Conservation (phyloP, 345 rosid species). For the Abelmoschus esculentus region DNA sequence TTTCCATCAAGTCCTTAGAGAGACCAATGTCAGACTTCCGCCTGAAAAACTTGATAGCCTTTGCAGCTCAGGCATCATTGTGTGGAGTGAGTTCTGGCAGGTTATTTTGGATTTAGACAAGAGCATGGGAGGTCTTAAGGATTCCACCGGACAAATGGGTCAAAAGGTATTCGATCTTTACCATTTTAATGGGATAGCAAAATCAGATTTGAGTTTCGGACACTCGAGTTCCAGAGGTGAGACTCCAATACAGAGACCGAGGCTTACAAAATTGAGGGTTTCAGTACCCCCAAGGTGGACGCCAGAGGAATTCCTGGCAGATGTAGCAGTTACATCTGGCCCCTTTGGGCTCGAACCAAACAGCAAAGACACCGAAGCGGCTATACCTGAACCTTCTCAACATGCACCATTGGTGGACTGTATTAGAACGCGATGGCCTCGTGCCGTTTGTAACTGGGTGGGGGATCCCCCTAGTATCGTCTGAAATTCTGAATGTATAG, state of each 20-base stretch:
- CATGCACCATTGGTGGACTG: conserved; percentile 97
- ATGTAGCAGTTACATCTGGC: conserved; percentile 38
- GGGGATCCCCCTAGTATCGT: conserved; percentile 99
- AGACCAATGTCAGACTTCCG: conserved; percentile 56
- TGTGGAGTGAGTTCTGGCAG: conserved; percentile 99
- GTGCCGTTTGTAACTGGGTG: conserved; percentile 81
- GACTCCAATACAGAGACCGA: conserved; percentile 73
- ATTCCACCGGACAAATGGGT: conserved; percentile 89
- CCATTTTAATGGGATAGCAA: conserved; percentile 98
- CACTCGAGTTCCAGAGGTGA: conserved; percentile 44
- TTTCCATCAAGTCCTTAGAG: conserved; percentile 76
- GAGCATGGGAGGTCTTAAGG: conserved; percentile 76
- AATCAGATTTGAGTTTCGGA: conserved; percentile 75
- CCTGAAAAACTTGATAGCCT: conserved; percentile 62
- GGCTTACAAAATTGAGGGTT: conserved; percentile 81
- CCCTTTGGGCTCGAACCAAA: conserved; percentile 28
- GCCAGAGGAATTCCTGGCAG: conserved; percentile 86
- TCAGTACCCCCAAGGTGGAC: conserved; percentile 99
- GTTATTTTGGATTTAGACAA: conserved; percentile 72
- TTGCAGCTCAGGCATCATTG: conserved; percentile 71
- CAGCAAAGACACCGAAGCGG: conserved; percentile 30
- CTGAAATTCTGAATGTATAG: conserved; percentile 24
- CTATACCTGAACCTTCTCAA: conserved; percentile 69
- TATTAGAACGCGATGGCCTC: conserved; percentile 87
- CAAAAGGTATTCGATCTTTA: conserved; percentile 86